Evolutionary conservation across 2,329 filamentous ascomycete species (phyloP), one percentile per base, ranked within the genome.

Genomic region (Sporothrix pseudoabietina): DNA sequence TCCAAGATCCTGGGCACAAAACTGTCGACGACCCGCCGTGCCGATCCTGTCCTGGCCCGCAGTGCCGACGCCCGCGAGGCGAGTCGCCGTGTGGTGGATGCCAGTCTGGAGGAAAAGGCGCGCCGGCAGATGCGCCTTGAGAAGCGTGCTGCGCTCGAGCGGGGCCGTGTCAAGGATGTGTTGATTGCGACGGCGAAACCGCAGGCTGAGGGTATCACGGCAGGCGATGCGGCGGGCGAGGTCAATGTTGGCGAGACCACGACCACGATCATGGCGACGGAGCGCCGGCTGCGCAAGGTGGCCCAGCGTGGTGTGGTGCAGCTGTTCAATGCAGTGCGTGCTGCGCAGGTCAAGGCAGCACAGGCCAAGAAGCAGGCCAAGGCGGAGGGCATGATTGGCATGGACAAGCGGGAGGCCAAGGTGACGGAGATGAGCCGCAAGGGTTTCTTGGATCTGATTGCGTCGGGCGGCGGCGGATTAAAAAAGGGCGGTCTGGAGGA

Each of bases 361-460:
- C 90, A 95, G 82, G 92, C 94, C 5, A 90, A 92, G 79, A 89
- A 86, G 81, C 88, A 89, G 76, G 87, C 89, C 68, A 88, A 88
- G 81, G 89, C 89, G 77, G 88, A 91, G 75, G 92, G 94, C 3
- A 85, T 97, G 0, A 87, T 97, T 44, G 95, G 95, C 1, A 89
- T 94, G 79, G 88, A 87, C 75, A 89, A 92, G 81, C 89, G 94
- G 76, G 92, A 97, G 82, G 94, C 97, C 83, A 94, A 92, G 84
- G 86, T 97, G 71, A 96, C 93, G 77, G 94, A 98, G 85, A 96
- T 99, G 91, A 97, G 92, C 81, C 97, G 97, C 84, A 93, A 98
- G 84, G 94, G 95, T 0, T 99, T 98, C 83, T 82, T 99, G 81
- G 95, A 98, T 75, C 83, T 98, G 81, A 97, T 99, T 80, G 88